Percentiles rank a stretch among this genome's conserved stretches.
phyloP scores from a whole-genome alignment of 2,329 filamentous ascomycete genomes.

The Rhynchosporium secalis region DNA sequence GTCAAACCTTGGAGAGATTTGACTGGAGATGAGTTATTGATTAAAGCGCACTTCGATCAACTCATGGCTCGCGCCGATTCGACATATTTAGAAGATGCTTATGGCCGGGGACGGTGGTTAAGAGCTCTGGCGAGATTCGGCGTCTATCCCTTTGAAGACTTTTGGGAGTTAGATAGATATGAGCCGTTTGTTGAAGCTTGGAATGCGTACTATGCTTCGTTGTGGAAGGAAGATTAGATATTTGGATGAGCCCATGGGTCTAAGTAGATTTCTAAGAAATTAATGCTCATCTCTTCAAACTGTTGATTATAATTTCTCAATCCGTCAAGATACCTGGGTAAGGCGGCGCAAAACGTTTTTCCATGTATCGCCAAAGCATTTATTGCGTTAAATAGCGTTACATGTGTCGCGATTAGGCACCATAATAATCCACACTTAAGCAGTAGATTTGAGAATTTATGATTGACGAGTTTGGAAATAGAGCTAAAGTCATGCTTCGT shows the following conservation, averaged over 20 bases:
- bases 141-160: conserved; percentile 9
- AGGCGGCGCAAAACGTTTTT: too few species aligned
- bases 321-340: too few species aligned
- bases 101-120: conserved; percentile 26
- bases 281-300: too few species aligned
- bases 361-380: too few species aligned
- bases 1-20: conserved; percentile 13
- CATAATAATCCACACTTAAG: too few species aligned
- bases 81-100: conserved; percentile 28
- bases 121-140: conserved; percentile 25
- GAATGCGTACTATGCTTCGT: conserved; percentile 15
- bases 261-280: background rate
- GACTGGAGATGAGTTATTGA: conserved; percentile 24
- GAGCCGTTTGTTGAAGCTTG: conserved; percentile 19
- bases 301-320: too few species aligned
- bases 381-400: too few species aligned
- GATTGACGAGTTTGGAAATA: too few species aligned
- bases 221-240: background rate
- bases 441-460: too few species aligned
- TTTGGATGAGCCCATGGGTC: background rate
- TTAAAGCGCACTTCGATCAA: conserved; percentile 30
- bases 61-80: conserved; percentile 16
- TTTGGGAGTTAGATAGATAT: background rate
- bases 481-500: too few species aligned
- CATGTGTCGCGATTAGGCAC: too few species aligned